Percentiles rank a stretch among this genome's conserved stretches.
phyloP scores from a whole-genome alignment of 768 basidiomycete genomes.

The Crepidotus variabilis region DNA sequence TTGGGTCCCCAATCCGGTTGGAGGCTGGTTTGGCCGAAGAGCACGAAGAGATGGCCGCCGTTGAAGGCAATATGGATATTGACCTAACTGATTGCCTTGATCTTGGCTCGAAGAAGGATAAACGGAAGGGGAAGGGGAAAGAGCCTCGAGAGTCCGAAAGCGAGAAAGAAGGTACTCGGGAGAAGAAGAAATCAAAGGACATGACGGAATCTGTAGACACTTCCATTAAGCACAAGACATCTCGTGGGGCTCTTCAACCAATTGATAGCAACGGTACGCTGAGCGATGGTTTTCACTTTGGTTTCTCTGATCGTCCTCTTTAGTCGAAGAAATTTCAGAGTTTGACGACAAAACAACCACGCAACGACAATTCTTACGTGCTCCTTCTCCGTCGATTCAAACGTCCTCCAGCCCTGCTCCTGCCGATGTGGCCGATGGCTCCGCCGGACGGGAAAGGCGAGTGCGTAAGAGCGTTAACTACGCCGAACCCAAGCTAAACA shows the following conservation, averaged over 20 bases:
- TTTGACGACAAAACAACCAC: constrained; percentile 6
- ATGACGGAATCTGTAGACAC: constrained; percentile 37
- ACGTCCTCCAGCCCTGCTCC: constrained; percentile 43
- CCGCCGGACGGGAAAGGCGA: constrained; percentile 44
- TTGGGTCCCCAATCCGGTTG: constrained; percentile 58
- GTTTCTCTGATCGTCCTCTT: background rate
- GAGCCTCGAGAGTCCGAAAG: constrained; percentile 29
- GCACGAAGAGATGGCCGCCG: constrained; percentile 45
- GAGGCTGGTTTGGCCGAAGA: constrained; percentile 56
- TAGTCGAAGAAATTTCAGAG: constrained; percentile 19
- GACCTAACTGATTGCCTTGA: constrained; percentile 24
- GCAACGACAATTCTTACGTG: constrained; percentile 21
- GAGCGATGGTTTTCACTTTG: constrained; percentile 1
- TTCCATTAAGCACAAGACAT: constrained; percentile 21
- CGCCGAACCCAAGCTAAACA: constrained; percentile 84
- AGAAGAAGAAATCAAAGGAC: constrained; percentile 55
- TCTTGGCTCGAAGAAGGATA: constrained; percentile 40
- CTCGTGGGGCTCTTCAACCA: constrained; percentile 39
- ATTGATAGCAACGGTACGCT: constrained; percentile 40
- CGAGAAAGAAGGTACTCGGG: constrained; percentile 17
- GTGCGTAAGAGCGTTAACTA: constrained; percentile 81
- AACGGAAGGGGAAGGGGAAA: constrained; percentile 41
- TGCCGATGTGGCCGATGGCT: constrained; percentile 25
- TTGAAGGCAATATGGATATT: constrained; percentile 27
- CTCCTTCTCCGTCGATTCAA: constrained; percentile 23